Evolutionary conservation across 1,284 basidiomycete genomes (phyloP).

Genomic region (Rhodotorula mucilaginosa): DNA sequence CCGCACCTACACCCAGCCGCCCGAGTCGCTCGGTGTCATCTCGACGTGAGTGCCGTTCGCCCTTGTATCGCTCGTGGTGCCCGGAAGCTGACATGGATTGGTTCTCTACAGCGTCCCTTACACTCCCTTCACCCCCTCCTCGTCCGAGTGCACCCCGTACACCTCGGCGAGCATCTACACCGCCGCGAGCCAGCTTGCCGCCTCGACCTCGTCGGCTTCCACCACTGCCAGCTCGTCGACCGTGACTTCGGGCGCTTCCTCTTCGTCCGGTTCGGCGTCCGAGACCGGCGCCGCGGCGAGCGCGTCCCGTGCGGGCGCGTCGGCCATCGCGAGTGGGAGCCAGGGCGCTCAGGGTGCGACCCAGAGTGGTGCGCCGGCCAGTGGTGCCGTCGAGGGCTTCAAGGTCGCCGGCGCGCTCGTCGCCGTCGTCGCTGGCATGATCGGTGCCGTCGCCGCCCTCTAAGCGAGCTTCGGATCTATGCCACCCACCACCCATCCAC

Average conservation of each 20-base stretch:
- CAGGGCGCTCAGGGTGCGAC: neutral
- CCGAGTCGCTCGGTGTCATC: constrained; percentile 30
- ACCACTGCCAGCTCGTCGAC: constrained; percentile 31
- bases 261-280: neutral
- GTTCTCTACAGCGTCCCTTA: constrained; percentile 57
- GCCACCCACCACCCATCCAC: neutral
- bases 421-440: constrained; percentile 6
- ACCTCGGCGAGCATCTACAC: constrained; percentile 59
- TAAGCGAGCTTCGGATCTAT: neutral
- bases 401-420: constrained; percentile 2
- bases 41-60: neutral
- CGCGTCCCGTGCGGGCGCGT: neutral
- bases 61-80: neutral
- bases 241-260: neutral
- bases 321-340: neutral
- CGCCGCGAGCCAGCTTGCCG: constrained; percentile 29
- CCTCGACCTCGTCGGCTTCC: constrained; percentile 29
- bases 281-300: neutral
- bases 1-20: constrained; percentile 34
- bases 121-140: constrained; percentile 59
- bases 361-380: constrained; percentile 1
- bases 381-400: constrained; percentile 5
- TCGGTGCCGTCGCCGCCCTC: constrained; percentile 5
- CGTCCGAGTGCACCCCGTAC: constrained; percentile 62
- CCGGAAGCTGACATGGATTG: neutral